Evolutionary conservation across 2,329 filamentous ascomycete genomes (phyloP).

Genomic region (Aureobasidium pullulans): DNA sequence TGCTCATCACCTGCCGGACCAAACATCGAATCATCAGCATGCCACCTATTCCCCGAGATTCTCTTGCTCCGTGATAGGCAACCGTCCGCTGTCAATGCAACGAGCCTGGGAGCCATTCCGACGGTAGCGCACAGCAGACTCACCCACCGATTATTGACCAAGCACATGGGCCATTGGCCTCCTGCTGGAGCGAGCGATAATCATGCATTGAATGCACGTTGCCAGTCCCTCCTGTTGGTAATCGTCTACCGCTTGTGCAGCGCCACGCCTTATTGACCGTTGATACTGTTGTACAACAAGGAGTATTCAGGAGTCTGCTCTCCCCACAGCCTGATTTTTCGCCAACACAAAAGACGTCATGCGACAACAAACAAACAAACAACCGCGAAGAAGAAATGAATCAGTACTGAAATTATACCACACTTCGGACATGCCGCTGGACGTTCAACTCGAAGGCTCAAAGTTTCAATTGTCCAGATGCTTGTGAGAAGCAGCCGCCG

Average conservation of each 20-base stretch:
- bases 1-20: slow-evolving; percentile 4
- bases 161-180: not conserved
- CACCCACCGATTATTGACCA: not conserved
- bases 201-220: slow-evolving; percentile 2
- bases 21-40: slow-evolving; percentile 1
- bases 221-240: slow-evolving; percentile 7
- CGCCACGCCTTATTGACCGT: slow-evolving; percentile 9
- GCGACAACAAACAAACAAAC: slow-evolving; percentile 3
- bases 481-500: not conserved
- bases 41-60: not conserved
- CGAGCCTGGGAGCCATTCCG: not conserved
- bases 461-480: not conserved
- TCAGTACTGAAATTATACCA: not conserved
- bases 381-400: not conserved
- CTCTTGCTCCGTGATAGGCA: not conserved
- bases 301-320: not conserved
- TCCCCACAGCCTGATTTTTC: not conserved
- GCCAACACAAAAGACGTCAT: not conserved
- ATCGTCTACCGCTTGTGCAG: slow-evolving; percentile 11
- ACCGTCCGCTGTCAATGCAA: slow-evolving; percentile 10
- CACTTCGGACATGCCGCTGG: not conserved
- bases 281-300: slow-evolving; percentile 5
- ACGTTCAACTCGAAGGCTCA: not conserved
- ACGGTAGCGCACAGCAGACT: not conserved
- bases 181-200: slow-evolving; percentile 2